phyloP scores from a whole-genome alignment of 345 rosid species.

The Eucalyptus dawsonii region DNA sequence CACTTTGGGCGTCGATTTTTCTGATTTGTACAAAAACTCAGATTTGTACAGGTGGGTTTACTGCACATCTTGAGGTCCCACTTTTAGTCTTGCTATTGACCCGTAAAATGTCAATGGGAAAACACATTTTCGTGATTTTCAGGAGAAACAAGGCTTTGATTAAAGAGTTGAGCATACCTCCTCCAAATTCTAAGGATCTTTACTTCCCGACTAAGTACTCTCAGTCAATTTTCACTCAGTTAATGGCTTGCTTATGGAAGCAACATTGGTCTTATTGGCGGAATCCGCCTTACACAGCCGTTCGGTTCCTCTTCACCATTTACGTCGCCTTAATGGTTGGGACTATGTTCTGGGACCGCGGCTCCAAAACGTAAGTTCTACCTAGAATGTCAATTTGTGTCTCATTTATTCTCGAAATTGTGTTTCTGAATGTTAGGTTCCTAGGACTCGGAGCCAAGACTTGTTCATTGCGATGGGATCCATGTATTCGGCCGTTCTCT shows the following conservation, averaged over 20 bases:
- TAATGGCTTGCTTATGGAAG: slow-evolving; percentile 35
- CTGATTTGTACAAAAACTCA: slow-evolving; percentile 18
- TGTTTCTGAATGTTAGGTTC: neutral
- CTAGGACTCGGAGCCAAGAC: neutral
- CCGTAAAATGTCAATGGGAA: neutral
- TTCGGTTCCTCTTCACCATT: slow-evolving; percentile 21
- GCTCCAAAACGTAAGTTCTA: slow-evolving; percentile 9
- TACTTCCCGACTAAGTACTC: slow-evolving; percentile 12
- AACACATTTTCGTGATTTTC: neutral
- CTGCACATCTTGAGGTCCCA: neutral
- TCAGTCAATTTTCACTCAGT: slow-evolving; percentile 11
- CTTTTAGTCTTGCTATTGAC: neutral
- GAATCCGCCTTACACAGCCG: slow-evolving; percentile 26
- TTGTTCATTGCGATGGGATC: slow-evolving; percentile 27
- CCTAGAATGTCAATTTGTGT: neutral
- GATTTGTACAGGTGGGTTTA: slow-evolving; percentile 15
- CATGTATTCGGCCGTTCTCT: slow-evolving; percentile 24
- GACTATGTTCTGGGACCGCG: slow-evolving; percentile 30
- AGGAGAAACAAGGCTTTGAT: slow-evolving; percentile 47
- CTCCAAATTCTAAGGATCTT: slow-evolving; percentile 17
- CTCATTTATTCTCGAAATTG: neutral
- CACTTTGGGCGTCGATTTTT: slow-evolving; percentile 19
- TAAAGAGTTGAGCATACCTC: slow-evolving; percentile 12
- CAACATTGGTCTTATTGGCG: slow-evolving; percentile 36
- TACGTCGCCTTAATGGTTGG: slow-evolving; percentile 21